These are phyloP conservation scores for Lanmaoa rubissima DNA, from an alignment of 768 basidiomycete species.

Conservation along the genomic window DNA sequence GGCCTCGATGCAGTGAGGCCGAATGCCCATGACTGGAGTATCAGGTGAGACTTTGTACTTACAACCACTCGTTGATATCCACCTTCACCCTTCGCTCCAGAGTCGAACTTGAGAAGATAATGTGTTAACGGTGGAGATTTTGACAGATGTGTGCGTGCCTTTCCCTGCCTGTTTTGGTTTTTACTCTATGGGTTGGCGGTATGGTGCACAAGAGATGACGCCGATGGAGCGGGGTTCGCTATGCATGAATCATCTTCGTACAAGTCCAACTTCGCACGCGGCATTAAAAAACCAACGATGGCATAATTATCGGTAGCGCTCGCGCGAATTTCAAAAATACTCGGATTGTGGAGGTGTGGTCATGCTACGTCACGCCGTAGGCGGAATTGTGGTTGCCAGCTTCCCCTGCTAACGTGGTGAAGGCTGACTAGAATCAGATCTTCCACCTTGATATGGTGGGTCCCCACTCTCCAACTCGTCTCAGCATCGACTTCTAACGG, in stretches of 20 bases:
- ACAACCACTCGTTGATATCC: too few species aligned
- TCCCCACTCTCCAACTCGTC: conserved; percentile 54
- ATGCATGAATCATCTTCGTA: background rate
- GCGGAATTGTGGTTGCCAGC: conserved; percentile 73
- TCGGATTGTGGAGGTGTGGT: background rate
- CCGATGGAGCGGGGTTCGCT: background rate
- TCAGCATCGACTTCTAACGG: conserved; percentile 58
- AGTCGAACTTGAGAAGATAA: background rate
- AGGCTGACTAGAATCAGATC: conserved; percentile 71
- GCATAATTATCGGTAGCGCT: background rate
- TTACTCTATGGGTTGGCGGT: background rate
- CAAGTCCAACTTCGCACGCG: background rate
- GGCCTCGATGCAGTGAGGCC: too few species aligned
- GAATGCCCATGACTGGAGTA: too few species aligned
- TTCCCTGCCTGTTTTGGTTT: too few species aligned
- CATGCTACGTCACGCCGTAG: conserved; percentile 27
- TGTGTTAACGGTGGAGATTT: too few species aligned
- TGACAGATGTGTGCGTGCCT: too few species aligned
- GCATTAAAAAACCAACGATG: background rate
- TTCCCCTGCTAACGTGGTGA: conserved; percentile 75
- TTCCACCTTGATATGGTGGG: conserved; percentile 52
- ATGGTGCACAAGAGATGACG: too few species aligned
- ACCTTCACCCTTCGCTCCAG: background rate
- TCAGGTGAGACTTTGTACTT: too few species aligned
- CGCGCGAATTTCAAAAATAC: background rate